Evolutionary conservation across 2,329 filamentous ascomycete genomes (phyloP).

Genomic region (Epichloe gansuensis): DNA sequence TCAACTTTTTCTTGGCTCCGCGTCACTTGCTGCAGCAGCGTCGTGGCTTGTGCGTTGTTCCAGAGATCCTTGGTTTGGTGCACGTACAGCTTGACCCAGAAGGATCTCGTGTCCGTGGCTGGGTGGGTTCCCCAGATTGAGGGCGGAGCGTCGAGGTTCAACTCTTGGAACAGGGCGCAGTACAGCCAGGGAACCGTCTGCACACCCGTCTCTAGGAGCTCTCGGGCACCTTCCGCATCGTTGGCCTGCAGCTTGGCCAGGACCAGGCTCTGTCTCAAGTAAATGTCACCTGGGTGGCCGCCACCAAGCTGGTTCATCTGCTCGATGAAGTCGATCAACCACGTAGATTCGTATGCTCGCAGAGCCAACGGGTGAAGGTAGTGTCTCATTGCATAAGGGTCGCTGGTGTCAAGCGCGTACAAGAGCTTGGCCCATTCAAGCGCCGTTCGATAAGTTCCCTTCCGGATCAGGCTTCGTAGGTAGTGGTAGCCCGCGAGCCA

Average conservation of each 20-base stretch:
- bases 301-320: constrained; percentile 22
- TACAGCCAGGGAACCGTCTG: constrained; percentile 74
- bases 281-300: constrained; percentile 35
- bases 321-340: constrained; percentile 58
- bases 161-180: constrained; percentile 62
- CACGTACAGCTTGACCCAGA: constrained; percentile 66
- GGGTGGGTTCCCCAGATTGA: constrained; percentile 70
- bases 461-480: constrained; percentile 69
- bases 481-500: constrained; percentile 87
- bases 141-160: constrained; percentile 66
- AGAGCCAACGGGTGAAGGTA: constrained; percentile 75
- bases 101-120: constrained; percentile 44
- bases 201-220: constrained; percentile 54
- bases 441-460: constrained; percentile 87
- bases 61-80: constrained; percentile 69
- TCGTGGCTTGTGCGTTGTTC: constrained; percentile 62
- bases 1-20: constrained; percentile 37
- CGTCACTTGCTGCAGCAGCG: constrained; percentile 57
- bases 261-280: constrained; percentile 64
- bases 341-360: constrained; percentile 63
- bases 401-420: constrained; percentile 58
- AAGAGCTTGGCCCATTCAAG: constrained; percentile 89
- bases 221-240: constrained; percentile 51
- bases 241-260: constrained; percentile 64
- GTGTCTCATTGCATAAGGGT: constrained; percentile 74